Evolutionary conservation across 179 eudicot species (phyloP), one percentile per base, ranked within the genome.

Genomic region (Drosera spatulata): DNA sequence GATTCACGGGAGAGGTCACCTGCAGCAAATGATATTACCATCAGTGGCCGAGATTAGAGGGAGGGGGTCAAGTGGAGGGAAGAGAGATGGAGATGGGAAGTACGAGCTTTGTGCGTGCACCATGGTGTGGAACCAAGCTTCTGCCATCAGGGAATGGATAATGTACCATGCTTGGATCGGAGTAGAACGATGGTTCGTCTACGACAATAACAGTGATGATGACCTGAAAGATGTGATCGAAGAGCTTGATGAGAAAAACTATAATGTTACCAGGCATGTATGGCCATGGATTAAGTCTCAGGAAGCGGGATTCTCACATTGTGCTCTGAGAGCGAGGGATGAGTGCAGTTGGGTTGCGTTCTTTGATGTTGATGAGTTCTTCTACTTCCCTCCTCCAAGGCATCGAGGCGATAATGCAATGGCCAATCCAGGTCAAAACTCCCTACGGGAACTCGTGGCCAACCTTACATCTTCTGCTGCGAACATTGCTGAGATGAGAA

Each of bases 271-370:
- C 10, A 64, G 97, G 71, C 91, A 89, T 53, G 70, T 77, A 11
- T 93, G 99, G 99, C 99, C 95, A 0, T 93, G 99, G 99, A 76
- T 93, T 15, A 93, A 93, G 78, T 74, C 94, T 13, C 99, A 93
- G 63, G 99, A 93, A 66, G 99, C 97, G 0, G 97, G 99, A 4
- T 89, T 93, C 65, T 84, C 99, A 2, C 99, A 89, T 51, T 89
- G 99, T 55, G 91, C 84, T 67, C 61, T 93, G 6, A 71, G 88
- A 64, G 85, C 95, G 1, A 75, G 75, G 49, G 75, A 66, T 1
- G 79, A 83, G 53, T 93, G 99, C 67, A 72, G 71, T 43, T 93
- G 99, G 99, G 85, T 93, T 46, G 86, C 76, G 4, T 93, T 89
- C 75, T 84, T 93, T 74, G 99, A 93, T 56, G 97, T 90, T 6